Evolutionary conservation across 2,329 filamentous ascomycete genomes (phyloP).

Genomic region (Aspergillus alliaceus): DNA sequence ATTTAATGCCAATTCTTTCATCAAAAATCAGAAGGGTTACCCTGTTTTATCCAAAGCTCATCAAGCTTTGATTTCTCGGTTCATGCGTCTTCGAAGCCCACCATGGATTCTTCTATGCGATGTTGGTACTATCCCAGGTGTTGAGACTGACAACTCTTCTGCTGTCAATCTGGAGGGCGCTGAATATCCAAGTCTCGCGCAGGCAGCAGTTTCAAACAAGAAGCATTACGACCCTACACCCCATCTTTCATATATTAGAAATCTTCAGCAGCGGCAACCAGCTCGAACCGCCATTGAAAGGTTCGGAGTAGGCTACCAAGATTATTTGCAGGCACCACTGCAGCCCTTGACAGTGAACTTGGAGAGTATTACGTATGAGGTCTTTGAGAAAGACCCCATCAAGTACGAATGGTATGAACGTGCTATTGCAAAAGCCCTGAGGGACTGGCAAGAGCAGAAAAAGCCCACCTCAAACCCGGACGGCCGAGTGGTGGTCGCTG

Average conservation of each 20-base stretch:
- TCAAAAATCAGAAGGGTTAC: constrained; percentile 59
- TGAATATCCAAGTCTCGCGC: constrained; percentile 68
- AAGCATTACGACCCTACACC: constrained; percentile 58
- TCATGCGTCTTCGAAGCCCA: constrained; percentile 56
- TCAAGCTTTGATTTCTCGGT: constrained; percentile 57
- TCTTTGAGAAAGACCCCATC: constrained; percentile 96
- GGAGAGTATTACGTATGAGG: constrained; percentile 95
- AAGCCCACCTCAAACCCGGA: constrained; percentile 73
- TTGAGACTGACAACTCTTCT: constrained; percentile 30
- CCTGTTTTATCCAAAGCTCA: constrained; percentile 59
- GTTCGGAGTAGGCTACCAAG: constrained; percentile 75
- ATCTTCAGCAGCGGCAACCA: constrained; percentile 80
- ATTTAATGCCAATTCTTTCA: constrained; percentile 54
- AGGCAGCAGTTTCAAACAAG: constrained; percentile 57
- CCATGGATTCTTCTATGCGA: constrained; percentile 64
- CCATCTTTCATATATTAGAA: constrained; percentile 78
- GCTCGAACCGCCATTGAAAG: constrained; percentile 62
- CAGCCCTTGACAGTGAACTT: constrained; percentile 95
- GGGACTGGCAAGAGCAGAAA: constrained; percentile 71
- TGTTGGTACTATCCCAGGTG: constrained; percentile 55
- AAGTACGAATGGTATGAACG: constrained; percentile 96
- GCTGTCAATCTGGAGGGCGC: constrained; percentile 22
- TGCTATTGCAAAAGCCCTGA: constrained; percentile 76
- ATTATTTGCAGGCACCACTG: constrained; percentile 91
- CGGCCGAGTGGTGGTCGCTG: constrained; percentile 78